Evolutionary conservation across 306 rosid species (phyloP), one percentile per base, ranked within the genome.

Genomic region (Comarum palustre): DNA sequence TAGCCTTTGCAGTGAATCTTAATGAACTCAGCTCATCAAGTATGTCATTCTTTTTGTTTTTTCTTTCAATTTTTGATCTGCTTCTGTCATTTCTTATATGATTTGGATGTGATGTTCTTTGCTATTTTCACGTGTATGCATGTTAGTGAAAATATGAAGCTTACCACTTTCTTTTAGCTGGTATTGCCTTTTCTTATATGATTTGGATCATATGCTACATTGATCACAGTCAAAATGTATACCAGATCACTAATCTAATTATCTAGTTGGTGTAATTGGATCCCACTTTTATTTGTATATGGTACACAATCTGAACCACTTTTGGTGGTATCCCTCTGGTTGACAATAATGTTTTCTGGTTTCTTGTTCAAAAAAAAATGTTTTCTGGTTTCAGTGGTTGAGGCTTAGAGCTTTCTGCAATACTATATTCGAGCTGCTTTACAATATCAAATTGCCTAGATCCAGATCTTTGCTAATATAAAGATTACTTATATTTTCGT

Each of bases 341-440:
- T 72, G 43, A 31, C 25, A 61, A 61, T 43, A 32, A 8, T 16
- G 75, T 41, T 15, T 50, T 69, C 62, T 39, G 14, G 47, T 72
- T 71, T n/a, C n/a, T n/a, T n/a, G n/a, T n/a, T n/a, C n/a, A n/a
- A n/a, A n/a, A n/a, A n/a, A n/a, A n/a, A 32, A 8, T 16, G 75
- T 41, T 15, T 50, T 69, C 62, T 39, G 14, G 47, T 72, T 70
- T 50, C 24, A 51, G 62, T 52, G 74, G 43, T 61, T 61, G 66
- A 17, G 42, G 66, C 66, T 36, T 50, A 3, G 50, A 36, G 47
- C 13, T 20, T 54, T 54, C 64, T 71, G 74, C 75, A 51, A 8
- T 51, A 71, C 54, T 71, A 54, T 71, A 51, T 34, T 8, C 15
- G 20, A 51, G 32, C 22, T 70, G 64, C 27, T 24, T 24, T 36